A percentile compares a stretch with the other conserved stretches of the same genome.
These are phyloP conservation scores for Penicillium bialowiezense DNA, from an alignment of 495 filamentous ascomycete species.

Conservation along the genomic window DNA sequence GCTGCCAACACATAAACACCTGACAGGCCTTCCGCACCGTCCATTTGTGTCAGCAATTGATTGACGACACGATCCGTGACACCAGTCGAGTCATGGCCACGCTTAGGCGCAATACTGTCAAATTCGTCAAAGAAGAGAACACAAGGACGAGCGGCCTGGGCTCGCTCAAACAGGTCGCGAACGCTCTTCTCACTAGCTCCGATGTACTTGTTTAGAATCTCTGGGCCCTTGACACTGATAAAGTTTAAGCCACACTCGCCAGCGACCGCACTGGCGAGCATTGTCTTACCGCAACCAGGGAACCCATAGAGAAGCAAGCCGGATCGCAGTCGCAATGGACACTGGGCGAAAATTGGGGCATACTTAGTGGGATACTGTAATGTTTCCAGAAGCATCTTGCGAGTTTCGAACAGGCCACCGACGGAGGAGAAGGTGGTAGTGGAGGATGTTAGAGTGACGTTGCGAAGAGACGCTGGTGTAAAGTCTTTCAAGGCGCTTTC, in stretches of 20 bases:
- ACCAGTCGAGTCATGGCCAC: conserved; percentile 93
- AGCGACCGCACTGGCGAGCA: conserved; percentile 89
- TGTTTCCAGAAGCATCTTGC: conserved; percentile 85
- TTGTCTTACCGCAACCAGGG: conserved; percentile 93
- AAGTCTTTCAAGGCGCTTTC: conserved; percentile 82
- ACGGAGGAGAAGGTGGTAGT: conserved; percentile 88
- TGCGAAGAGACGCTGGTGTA: conserved; percentile 88
- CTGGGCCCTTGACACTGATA: conserved; percentile 95
- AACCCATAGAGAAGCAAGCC: conserved; percentile 91
- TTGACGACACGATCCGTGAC: conserved; percentile 99
- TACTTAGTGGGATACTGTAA: conserved; percentile 97
- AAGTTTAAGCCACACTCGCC: conserved; percentile 97
- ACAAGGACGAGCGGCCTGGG: conserved; percentile 83
- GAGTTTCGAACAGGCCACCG: conserved; percentile 80
- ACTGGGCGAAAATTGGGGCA: conserved; percentile 94
- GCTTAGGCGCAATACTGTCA: conserved; percentile 93
- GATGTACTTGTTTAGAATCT: conserved; percentile 98
- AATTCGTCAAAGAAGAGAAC: conserved; percentile 98
- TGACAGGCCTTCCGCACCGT: conserved; percentile 89
- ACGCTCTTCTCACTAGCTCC: conserved; percentile 94
- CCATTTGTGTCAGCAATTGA: conserved; percentile 97
- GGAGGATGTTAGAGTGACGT: conserved; percentile 87
- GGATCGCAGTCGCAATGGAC: conserved; percentile 86
- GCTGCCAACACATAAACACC: conserved; percentile 96
- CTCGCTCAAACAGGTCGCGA: conserved; percentile 89